Evolutionary conservation across 2,329 filamentous ascomycete genomes (phyloP).

Genomic region (Ambrosiella beaveri): DNA sequence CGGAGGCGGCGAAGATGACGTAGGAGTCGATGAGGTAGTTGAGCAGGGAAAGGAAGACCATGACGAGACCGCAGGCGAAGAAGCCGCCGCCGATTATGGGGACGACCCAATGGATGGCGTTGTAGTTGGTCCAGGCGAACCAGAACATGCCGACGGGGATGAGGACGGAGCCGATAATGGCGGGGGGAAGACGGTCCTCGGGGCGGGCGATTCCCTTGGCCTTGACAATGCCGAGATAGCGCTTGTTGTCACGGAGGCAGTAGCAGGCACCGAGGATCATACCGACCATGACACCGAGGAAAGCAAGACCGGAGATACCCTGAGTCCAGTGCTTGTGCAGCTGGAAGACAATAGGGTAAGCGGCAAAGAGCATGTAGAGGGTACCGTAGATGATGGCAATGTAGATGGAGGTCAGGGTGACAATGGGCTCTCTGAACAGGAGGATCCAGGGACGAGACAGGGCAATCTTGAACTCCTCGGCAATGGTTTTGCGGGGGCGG

Average conservation of each 20-base stretch:
- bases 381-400: slow-evolving; percentile 42
- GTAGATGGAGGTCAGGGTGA: slow-evolving; percentile 45
- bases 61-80: slow-evolving; percentile 39
- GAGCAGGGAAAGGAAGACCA: slow-evolving; percentile 48
- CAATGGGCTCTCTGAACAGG: slow-evolving; percentile 49
- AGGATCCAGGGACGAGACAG: slow-evolving; percentile 48
- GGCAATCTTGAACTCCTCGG: slow-evolving; percentile 34
- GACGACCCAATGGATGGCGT: slow-evolving; percentile 40
- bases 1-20: slow-evolving; percentile 60
- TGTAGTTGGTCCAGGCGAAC: slow-evolving; percentile 47
- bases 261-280: slow-evolving; percentile 40
- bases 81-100: slow-evolving; percentile 25
- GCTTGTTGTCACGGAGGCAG: slow-evolving; percentile 34
- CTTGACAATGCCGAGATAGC: slow-evolving; percentile 28
- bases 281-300: slow-evolving; percentile 46
- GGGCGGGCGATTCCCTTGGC: slow-evolving; percentile 41
- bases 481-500: slow-evolving; percentile 26
- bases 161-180: slow-evolving; percentile 39
- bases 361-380: slow-evolving; percentile 36
- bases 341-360: slow-evolving; percentile 46
- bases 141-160: slow-evolving; percentile 46
- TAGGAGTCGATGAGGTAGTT: slow-evolving; percentile 56
- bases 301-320: slow-evolving; percentile 43
- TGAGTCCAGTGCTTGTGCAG: slow-evolving; percentile 36
- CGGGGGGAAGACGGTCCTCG: slow-evolving; percentile 43